These are phyloP conservation scores for Termitomyces heimii DNA, from an alignment of 768 basidiomycete genomes.

Conservation along the genomic window DNA sequence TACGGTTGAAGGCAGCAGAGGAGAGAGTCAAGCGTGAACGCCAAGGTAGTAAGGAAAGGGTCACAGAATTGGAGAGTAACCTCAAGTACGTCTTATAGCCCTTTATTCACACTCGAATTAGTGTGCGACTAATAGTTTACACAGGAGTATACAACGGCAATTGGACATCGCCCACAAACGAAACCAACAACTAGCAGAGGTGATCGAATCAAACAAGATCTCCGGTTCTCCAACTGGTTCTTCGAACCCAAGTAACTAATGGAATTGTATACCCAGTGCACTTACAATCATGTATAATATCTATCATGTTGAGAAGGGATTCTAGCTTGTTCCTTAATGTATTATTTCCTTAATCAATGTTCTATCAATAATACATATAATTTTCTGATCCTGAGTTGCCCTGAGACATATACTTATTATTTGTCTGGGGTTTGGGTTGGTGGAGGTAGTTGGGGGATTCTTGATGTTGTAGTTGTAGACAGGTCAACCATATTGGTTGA, in stretches of 20 bases:
- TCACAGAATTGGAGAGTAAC: conserved; percentile 63
- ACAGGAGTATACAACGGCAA: conserved; percentile 70
- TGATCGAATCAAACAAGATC: conserved; percentile 36
- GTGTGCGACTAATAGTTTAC: background rate
- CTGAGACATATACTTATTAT: too few relatives aligned
- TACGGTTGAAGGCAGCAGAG: conserved; percentile 72
- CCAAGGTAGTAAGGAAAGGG: conserved; percentile 88
- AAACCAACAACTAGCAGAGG: conserved; percentile 51
- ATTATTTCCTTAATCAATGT: too few relatives aligned
- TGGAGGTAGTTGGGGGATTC: too few relatives aligned
- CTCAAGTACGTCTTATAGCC: conserved; percentile 63
- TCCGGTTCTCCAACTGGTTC: conserved; percentile 3
- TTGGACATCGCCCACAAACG: conserved; percentile 76
- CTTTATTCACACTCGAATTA: background rate
- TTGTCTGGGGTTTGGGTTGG: too few relatives aligned
- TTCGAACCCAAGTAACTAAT: conserved; percentile 6
- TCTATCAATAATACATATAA: too few relatives aligned
- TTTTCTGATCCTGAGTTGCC: too few relatives aligned
- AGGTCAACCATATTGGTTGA: too few relatives aligned
- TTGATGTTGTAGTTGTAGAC: too few relatives aligned
- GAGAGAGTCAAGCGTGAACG: conserved; percentile 91
- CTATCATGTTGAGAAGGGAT: too few relatives aligned
- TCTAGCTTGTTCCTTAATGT: too few relatives aligned
- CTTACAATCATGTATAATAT: conserved; percentile 4
- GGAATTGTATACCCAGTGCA: conserved; percentile 4